Percentiles rank a stretch among this genome's conserved stretches.
Evolutionary conservation across 2,329 filamentous ascomycete species (phyloP).

Genomic region (Xylariaceae sp.): DNA sequence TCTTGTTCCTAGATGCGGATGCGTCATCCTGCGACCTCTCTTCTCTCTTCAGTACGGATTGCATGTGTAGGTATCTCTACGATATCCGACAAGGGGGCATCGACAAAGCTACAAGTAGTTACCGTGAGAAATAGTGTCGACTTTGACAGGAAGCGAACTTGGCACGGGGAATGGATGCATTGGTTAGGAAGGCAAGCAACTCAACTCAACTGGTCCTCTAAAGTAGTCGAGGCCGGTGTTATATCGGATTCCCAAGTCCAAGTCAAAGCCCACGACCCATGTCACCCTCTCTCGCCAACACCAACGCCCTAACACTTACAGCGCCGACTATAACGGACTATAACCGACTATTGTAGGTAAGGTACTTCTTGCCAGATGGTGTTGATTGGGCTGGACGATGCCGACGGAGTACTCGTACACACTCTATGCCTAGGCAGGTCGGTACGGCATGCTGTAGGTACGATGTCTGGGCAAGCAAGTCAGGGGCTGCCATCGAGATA

Average conservation of each 20-base stretch:
- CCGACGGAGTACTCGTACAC: too few species aligned
- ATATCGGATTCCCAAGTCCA: background rate
- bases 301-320: slow-evolving; percentile 3
- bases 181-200: too few species aligned
- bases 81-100: background rate
- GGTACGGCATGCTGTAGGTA: too few species aligned
- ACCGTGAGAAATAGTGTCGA: background rate
- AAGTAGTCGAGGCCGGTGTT: background rate
- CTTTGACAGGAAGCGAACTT: slow-evolving; percentile 3
- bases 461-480: background rate
- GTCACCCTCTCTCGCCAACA: slow-evolving; percentile 6
- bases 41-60: background rate
- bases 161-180: background rate
- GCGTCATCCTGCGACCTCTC: background rate
- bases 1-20: background rate
- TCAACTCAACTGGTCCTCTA: too few species aligned
- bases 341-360: background rate
- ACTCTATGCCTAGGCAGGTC: too few species aligned
- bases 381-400: background rate
- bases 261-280: slow-evolving; percentile 6
- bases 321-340: background rate
- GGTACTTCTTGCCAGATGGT: background rate
- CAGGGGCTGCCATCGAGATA: slow-evolving; percentile 9
- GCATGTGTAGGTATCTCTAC: background rate
- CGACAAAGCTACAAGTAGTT: background rate